Percentiles rank a stretch among this genome's conserved stretches.
These are phyloP conservation scores for Paramecium pentaurelia DNA, from an alignment of 73 alveolate species.

Conservation along the genomic window DNA sequence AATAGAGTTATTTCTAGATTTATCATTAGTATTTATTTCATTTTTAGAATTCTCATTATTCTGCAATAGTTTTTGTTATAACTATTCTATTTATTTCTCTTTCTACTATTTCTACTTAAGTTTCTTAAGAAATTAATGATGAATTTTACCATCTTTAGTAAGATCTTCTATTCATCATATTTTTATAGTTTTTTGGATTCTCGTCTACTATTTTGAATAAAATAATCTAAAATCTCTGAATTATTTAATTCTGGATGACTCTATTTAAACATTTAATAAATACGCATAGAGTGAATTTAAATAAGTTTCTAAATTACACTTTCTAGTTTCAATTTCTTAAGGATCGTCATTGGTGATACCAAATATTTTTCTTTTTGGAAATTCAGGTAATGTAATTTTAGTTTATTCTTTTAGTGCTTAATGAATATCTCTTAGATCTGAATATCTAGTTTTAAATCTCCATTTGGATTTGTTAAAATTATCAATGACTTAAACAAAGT, in stretches of 20 bases:
- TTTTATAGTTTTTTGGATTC: conserved; percentile 1
- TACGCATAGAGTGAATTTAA: background rate
- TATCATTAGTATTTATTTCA: background rate
- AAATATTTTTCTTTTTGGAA: conserved; percentile 37
- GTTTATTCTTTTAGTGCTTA: conserved; percentile 4
- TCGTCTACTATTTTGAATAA: background rate
- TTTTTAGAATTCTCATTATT: background rate
- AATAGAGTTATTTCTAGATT: background rate
- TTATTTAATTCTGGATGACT: background rate
- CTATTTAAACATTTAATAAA: background rate
- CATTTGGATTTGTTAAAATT: background rate
- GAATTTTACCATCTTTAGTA: background rate
- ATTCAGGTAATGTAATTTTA: background rate
- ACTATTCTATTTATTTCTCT: background rate
- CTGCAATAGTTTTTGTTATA: background rate
- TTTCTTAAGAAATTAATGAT: background rate
- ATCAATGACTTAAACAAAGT: conserved; percentile 16
- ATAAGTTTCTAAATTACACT: background rate
- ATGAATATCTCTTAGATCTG: conserved; percentile 39
- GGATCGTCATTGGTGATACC: conserved; percentile 22
- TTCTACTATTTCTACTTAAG: background rate
- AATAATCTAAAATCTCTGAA: conserved; percentile 5
- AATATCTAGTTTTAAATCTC: conserved; percentile 38
- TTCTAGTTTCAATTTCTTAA: conserved; percentile 12
- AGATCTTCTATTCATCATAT: conserved; percentile 7